Evolutionary conservation across 1,139 yeast genomes (phyloP).

Genomic region (Lodderomyces orthopsilosis): DNA sequence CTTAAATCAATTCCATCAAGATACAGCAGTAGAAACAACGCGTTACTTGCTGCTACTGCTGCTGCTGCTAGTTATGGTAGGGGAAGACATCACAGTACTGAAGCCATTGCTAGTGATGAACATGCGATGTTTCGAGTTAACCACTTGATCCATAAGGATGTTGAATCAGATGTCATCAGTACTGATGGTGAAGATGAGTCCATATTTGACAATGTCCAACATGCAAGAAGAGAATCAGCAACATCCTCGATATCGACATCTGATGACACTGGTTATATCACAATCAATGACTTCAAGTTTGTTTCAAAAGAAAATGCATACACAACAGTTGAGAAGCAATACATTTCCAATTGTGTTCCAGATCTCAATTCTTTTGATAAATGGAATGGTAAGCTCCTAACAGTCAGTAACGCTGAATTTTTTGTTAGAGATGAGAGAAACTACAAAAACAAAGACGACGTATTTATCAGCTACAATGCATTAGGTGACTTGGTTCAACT

Average conservation of each 20-base stretch:
- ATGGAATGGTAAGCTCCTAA: conserved; percentile 34
- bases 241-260: conserved; percentile 11
- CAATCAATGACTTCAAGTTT: conserved; percentile 20
- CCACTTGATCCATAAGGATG: conserved; percentile 6
- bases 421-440: conserved; percentile 18
- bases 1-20: conserved; percentile 35
- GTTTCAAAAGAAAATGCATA: conserved; percentile 25
- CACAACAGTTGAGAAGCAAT: conserved; percentile 33
- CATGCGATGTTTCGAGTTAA: not conserved
- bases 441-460: conserved; percentile 11
- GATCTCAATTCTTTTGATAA: conserved; percentile 39
- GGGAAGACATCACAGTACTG: not conserved
- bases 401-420: conserved; percentile 29
- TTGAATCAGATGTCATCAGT: conserved; percentile 7
- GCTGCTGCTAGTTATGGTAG: conserved; percentile 22
- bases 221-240: conserved; percentile 12
- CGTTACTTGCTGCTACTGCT: conserved; percentile 25
- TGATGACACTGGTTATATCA: conserved; percentile 3
- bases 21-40: conserved; percentile 23
- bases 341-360: conserved; percentile 40
- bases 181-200: conserved; percentile 6
- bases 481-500: conserved; percentile 16
- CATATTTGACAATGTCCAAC: conserved; percentile 2
- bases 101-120: not conserved
- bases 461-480: conserved; percentile 12